These are phyloP conservation scores for Serendipita sp. DNA, from an alignment of 768 basidiomycete genomes.

Conservation along the genomic window DNA sequence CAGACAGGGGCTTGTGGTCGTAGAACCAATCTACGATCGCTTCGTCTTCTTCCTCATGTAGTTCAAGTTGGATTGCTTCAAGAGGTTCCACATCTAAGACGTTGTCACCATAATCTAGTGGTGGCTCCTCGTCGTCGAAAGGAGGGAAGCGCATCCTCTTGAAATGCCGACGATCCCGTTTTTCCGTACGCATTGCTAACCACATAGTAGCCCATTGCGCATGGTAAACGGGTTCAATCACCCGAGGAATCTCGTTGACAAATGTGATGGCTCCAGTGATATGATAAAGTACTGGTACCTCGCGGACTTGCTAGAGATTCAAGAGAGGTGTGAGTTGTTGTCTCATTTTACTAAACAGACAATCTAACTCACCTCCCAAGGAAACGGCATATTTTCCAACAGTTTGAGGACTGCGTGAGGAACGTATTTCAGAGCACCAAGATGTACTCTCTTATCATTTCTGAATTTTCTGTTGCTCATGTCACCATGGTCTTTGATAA, in stretches of 20 bases:
- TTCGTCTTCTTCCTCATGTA: constrained; percentile 80
- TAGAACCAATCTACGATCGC: constrained; percentile 98
- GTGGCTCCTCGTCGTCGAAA: constrained; percentile 98
- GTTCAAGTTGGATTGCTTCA: constrained; percentile 91
- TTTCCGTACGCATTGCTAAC: constrained; percentile 97
- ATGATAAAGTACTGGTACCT: constrained; percentile 96
- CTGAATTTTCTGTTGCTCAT: constrained; percentile 99
- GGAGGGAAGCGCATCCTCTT: constrained; percentile 99
- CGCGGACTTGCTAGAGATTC: constrained; percentile 64
- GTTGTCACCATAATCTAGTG: constrained; percentile 97
- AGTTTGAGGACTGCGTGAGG: constrained; percentile 99
- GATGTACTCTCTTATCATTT: constrained; percentile 97
- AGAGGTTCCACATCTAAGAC: constrained; percentile 94
- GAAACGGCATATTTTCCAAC: constrained; percentile 92
- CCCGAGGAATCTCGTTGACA: constrained; percentile 92
- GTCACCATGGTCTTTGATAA: constrained; percentile 98
- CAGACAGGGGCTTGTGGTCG: constrained; percentile 85
- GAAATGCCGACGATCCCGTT: constrained; percentile 95
- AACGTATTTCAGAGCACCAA: constrained; percentile 95
- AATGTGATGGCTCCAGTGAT: constrained; percentile 99
- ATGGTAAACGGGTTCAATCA: constrained; percentile 96
- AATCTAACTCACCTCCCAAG: constrained; percentile 49
- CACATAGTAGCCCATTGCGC: constrained; percentile 99
- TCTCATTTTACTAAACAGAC: background rate
- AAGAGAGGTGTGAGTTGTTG: constrained; percentile 1